Evolutionary conservation across 1,284 basidiomycete genomes (phyloP).

Genomic region (Ceraceosorus bombacis): DNA sequence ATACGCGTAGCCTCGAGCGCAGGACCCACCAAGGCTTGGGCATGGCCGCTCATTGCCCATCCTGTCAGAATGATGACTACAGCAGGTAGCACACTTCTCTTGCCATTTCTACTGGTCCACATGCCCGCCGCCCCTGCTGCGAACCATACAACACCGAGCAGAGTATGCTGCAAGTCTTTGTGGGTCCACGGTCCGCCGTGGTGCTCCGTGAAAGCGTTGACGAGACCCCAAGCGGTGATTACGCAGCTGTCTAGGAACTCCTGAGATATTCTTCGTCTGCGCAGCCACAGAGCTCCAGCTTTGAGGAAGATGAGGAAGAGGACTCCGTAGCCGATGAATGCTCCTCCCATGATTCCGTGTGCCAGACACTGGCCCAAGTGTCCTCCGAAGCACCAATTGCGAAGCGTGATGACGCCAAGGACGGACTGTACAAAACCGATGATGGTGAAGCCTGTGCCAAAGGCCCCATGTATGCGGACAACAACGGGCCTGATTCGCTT

Average conservation of each 20-base stretch:
- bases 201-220: slow-evolving; percentile 85
- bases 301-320: slow-evolving; percentile 76
- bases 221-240: slow-evolving; percentile 70
- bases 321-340: slow-evolving; percentile 67
- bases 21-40: slow-evolving; percentile 67
- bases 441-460: slow-evolving; percentile 79
- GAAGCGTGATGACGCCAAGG: slow-evolving; percentile 37
- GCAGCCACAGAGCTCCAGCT: slow-evolving; percentile 74
- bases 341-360: slow-evolving; percentile 58
- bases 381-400: slow-evolving; percentile 62
- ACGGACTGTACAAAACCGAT: slow-evolving; percentile 58
- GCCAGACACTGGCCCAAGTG: slow-evolving; percentile 55
- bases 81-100: slow-evolving; percentile 73
- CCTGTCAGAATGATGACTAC: slow-evolving; percentile 65
- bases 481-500: slow-evolving; percentile 66
- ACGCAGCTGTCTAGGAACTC: slow-evolving; percentile 88
- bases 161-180: slow-evolving; percentile 91
- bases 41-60: slow-evolving; percentile 89
- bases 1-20: background rate
- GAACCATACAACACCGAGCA: slow-evolving; percentile 61
- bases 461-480: slow-evolving; percentile 65
- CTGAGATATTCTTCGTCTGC: slow-evolving; percentile 55
- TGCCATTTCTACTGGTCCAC: slow-evolving; percentile 72
- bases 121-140: slow-evolving; percentile 81
- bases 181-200: slow-evolving; percentile 57